Conservation (phyloP, 495 filamentous ascomycete species). For the Elaphomyces granulatus region DNA sequence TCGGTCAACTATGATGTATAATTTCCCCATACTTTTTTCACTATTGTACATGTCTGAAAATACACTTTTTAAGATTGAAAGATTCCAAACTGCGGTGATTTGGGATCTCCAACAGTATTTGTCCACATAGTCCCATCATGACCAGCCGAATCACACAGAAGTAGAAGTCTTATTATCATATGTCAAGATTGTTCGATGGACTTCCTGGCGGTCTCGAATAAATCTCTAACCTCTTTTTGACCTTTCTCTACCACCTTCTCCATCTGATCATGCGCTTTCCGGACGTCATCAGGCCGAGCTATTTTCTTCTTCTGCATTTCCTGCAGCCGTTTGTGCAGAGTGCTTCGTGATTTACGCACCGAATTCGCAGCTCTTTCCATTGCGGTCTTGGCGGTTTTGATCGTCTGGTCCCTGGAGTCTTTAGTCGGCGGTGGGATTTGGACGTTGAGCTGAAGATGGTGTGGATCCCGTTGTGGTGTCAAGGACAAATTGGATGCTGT, state of each 20-base stretch:
- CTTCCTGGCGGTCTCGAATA: conserved; percentile 52
- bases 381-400: conserved; percentile 43
- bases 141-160: no score
- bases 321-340: conserved; percentile 51
- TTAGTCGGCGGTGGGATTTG: conserved; percentile 54
- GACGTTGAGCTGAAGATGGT: conserved; percentile 59
- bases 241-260: conserved; percentile 62
- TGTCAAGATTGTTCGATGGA: conserved; percentile 34
- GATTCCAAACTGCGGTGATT: no score
- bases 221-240: conserved; percentile 48
- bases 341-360: conserved; percentile 40
- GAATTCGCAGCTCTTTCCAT: conserved; percentile 41
- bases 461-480: conserved; percentile 53
- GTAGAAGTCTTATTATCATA: neutral
- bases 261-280: conserved; percentile 51
- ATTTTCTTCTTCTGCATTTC: conserved; percentile 40
- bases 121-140: no score
- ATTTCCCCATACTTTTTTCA: no score
- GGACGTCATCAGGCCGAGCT: conserved; percentile 49
- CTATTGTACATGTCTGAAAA: no score
- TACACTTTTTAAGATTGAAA: no score
- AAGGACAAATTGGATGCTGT: conserved; percentile 52
- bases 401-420: conserved; percentile 39
- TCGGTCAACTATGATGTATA: no score
- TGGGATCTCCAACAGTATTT: no score